A percentile compares a stretch with the other conserved stretches of the same genome.
These are phyloP conservation scores for Eurotiales sp. DNA, from an alignment of 2,329 filamentous ascomycete species.

Conservation along the genomic window DNA sequence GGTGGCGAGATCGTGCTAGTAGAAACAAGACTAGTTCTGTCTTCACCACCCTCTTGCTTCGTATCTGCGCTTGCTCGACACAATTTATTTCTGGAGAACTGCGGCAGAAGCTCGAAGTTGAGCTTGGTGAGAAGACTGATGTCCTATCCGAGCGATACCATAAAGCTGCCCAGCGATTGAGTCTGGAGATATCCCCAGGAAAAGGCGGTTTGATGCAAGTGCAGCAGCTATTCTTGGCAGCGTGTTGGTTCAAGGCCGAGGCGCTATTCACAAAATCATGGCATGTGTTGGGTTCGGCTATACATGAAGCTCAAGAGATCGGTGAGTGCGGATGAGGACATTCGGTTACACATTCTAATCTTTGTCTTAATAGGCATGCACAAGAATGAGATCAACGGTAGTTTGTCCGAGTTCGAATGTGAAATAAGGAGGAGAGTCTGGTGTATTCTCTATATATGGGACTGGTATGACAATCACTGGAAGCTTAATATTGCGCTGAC, in stretches of 20 bases:
- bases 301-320: conserved; percentile 49
- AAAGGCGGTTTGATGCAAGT: conserved; percentile 45
- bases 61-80: conserved; percentile 45
- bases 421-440: conserved; percentile 48
- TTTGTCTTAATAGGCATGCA: conserved; percentile 34
- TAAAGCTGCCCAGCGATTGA: conserved; percentile 42
- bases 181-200: conserved; percentile 40
- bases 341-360: too few relatives aligned
- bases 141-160: conserved; percentile 41
- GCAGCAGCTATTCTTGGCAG: conserved; percentile 49
- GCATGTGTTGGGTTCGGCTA: conserved; percentile 44
- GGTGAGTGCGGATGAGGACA: too few relatives aligned
- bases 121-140: conserved; percentile 39
- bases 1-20: conserved; percentile 41
- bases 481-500: background rate
- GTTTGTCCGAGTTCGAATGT: conserved; percentile 43
- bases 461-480: conserved; percentile 38
- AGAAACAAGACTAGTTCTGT: conserved; percentile 37
- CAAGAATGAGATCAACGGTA: conserved; percentile 34
- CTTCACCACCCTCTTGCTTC: conserved; percentile 47
- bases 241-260: conserved; percentile 47
- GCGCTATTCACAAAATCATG: conserved; percentile 48
- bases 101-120: conserved; percentile 42
- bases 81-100: conserved; percentile 39
- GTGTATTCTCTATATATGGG: conserved; percentile 47